Evolutionary conservation across 345 rosid species (phyloP), one percentile per base, ranked within the genome.

Genomic region (Ricinus communis): DNA sequence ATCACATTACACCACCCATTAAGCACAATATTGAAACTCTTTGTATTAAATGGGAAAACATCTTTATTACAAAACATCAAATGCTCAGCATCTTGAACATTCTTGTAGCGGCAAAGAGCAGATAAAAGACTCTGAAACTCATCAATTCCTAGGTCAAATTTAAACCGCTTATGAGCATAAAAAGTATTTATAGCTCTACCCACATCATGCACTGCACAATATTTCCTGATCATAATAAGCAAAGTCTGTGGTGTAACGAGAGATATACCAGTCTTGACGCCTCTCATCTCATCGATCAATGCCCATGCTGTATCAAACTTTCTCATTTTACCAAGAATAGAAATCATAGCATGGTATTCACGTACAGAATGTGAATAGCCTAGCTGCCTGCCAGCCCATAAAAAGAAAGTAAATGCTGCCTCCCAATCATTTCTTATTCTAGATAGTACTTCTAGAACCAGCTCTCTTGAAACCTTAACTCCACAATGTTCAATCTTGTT

Each of bases 71-170:
- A 89, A 75, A 80, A 89, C 82, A 92, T 80, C 85, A 92, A 79
- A 70, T 95, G 97, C 84, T 87, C 97, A 58, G 99, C 97, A 62
- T 95, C 97, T 77, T 89, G 83, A 72, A 90, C 96, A 69, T 95
- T 89, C 88, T 90, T 90, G 66, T 95, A 92, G n/a, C 96, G 85
- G 66, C 93, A 89, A 56, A 95, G 96, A 47, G 96, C 99, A 69
- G 97, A 92, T 5, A 92, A 83, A 71, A 95, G 88, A 78, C 91
- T 73, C 58, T 95, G 97, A 69, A 95, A 95, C 76, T 92, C 96
- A 50, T 86, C 96, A 24, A 95, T 86, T 73, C 85, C 83, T 75
- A 79, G 77, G 30, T 82, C 85, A 75, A 92, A 87, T 41, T 83
- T 83, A 66, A 88, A 89, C 65, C 77, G 79, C 83, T 81, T 92